Base-by-base conservation (phyloP, 306 rosid genomes). In the Alnus glutinosa region DNA sequence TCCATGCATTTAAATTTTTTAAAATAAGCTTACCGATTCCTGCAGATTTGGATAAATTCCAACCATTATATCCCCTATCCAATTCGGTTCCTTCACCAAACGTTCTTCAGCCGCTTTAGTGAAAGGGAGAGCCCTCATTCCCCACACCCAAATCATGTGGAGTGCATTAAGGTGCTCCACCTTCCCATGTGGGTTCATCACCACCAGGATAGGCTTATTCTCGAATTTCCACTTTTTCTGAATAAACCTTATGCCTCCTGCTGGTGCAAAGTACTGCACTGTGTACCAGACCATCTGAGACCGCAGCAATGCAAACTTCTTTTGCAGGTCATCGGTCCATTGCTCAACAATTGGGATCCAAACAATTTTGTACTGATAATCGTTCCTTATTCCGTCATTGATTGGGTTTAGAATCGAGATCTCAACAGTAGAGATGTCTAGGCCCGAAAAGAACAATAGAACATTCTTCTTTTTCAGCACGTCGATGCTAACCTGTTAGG, bases 301-400 rank as follows among this genome's bases (percentile, higher is more conserved):
- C 52, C 84, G 81, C 37, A 92, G 10, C 19, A 3, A 1, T 1
- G 86, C 86, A 18, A 83, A 89, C 70, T 77, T 75, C 77, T 77
- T 79, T 2, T n/a, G 23, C 69, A 79, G 5, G 1, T 78, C 77
- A 1, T 86, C 86, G 0, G 34, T 84, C 92, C 92, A 86, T 15
- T 82, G 64, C 54, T 84, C 90, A 57, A 88, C 90, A 12, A 87
- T 70, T 0, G 92, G 93, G 68, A 90, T n/a, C 94, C 97, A 92
- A n/a, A 92, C 66, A 57, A 92, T 89, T 70, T 73, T 82, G 49
- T 85, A 72, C 1, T 70, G 44, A 14, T 47, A 6, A 0, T 61
- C 75, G 39, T 30, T 75, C 78, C 78, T 88, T 7, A 74, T 82
- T 42, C 6, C 48, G 1, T 88, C 84, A 44, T 81, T 54, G 59